Conservation (phyloP, 2,329 filamentous ascomycete genomes). For the Tolypocladium pustulatum region DNA sequence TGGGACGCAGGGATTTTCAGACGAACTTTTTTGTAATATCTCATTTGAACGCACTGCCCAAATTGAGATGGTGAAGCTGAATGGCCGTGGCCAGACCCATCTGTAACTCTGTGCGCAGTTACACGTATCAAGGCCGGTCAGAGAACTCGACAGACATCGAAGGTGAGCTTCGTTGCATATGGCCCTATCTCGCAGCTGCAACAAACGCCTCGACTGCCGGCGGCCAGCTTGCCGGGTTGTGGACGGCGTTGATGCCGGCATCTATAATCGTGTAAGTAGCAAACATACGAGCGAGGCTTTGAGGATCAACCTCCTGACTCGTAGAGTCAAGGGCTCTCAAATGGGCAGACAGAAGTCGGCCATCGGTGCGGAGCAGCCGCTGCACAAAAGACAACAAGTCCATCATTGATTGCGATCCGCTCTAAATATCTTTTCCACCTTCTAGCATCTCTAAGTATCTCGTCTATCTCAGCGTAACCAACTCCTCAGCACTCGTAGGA, state of each 20-base stretch:
- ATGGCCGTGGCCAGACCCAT: neutral
- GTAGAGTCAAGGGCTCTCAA: neutral
- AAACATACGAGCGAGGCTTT: neutral
- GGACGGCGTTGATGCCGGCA: neutral
- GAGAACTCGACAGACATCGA: no score
- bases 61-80: neutral
- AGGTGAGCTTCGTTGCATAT: neutral
- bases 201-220: neutral
- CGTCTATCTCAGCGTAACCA: slow-evolving; percentile 53
- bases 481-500: slow-evolving; percentile 65
- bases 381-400: neutral
- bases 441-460: neutral
- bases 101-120: neutral
- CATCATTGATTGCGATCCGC: neutral
- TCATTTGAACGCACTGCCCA: neutral
- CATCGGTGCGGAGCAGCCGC: neutral
- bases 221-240: neutral
- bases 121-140: no score
- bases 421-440: neutral
- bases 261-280: neutral
- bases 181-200: neutral
- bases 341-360: neutral
- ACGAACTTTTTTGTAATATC: neutral
- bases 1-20: neutral
- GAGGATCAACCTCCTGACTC: no score